Conservation (phyloP, 148 eudicot species). For the Heliamphora exappendiculata region DNA sequence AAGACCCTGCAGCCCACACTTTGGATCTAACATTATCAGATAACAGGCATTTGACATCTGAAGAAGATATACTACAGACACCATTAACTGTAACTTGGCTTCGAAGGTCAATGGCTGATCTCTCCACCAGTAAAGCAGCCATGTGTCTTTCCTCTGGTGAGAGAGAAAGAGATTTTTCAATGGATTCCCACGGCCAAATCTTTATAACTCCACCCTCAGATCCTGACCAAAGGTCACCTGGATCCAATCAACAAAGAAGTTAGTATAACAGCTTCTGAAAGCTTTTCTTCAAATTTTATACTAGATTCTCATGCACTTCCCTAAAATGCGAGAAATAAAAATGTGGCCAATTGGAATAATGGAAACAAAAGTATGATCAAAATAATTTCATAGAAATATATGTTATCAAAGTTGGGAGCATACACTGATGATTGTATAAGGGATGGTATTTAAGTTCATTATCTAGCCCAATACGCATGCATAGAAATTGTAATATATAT, state of each 20-base stretch:
- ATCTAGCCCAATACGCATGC: neutral
- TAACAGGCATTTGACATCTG: constrained; percentile 72
- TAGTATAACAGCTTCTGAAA: neutral
- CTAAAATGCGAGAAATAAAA: neutral
- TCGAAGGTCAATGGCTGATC: constrained; percentile 61
- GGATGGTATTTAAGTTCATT: neutral
- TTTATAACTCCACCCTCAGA: constrained; percentile 73
- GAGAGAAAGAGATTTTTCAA: constrained; percentile 78
- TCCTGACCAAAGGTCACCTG: constrained; percentile 94
- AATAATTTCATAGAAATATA: neutral
- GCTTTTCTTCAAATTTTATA: neutral
- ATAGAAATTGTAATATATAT: neutral
- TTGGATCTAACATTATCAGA: constrained; percentile 61
- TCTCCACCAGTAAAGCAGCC: constrained; percentile 87
- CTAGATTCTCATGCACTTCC: neutral
- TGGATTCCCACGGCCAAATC: constrained; percentile 90
- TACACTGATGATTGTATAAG: neutral
- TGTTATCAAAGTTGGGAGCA: too few species aligned
- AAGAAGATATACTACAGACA: constrained; percentile 77
- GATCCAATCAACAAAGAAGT: neutral
- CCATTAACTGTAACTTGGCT: constrained; percentile 94
- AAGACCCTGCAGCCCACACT: constrained; percentile 79
- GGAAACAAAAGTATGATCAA: neutral
- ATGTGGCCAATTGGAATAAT: neutral
- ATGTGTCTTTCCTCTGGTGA: constrained; percentile 86